These are phyloP conservation scores for Adansonia digitata DNA, from an alignment of 345 rosid species.

Conservation along the genomic window DNA sequence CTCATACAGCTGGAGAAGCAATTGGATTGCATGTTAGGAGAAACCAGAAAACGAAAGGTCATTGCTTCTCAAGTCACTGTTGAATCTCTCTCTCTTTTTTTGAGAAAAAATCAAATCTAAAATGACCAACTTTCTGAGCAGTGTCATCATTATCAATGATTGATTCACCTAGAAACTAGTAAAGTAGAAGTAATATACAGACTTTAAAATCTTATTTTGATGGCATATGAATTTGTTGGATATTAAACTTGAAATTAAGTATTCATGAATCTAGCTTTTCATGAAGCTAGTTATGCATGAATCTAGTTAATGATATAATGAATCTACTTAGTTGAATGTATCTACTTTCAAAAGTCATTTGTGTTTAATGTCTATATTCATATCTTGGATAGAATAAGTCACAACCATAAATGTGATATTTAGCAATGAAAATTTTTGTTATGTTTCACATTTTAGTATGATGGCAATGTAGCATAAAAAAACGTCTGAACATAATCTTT, in stretches of 20 bases:
- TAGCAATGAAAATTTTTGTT: no score
- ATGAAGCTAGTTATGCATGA: no score
- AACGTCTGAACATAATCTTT: background rate
- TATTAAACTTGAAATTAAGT: no score
- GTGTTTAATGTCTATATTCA: no score
- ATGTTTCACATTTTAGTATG: background rate
- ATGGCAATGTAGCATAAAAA: background rate
- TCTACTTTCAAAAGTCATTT: no score
- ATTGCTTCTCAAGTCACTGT: background rate
- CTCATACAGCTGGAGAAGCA: background rate
- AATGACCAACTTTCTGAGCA: background rate
- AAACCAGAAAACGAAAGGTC: constrained; percentile 2
- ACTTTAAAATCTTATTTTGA: background rate
- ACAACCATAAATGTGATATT: no score
- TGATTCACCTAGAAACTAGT: background rate
- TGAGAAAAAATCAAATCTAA: background rate
- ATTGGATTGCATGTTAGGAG: background rate
- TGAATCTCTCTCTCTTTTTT: background rate
- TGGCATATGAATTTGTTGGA: background rate
- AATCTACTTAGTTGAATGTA: no score
- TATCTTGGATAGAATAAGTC: no score
- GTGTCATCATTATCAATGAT: background rate
- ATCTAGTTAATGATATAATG: no score
- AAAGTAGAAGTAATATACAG: background rate
- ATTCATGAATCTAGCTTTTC: no score